Evolutionary conservation across 140 eudicot genomes (phyloP).

Genomic region (Ambrosia hybrid): DNA sequence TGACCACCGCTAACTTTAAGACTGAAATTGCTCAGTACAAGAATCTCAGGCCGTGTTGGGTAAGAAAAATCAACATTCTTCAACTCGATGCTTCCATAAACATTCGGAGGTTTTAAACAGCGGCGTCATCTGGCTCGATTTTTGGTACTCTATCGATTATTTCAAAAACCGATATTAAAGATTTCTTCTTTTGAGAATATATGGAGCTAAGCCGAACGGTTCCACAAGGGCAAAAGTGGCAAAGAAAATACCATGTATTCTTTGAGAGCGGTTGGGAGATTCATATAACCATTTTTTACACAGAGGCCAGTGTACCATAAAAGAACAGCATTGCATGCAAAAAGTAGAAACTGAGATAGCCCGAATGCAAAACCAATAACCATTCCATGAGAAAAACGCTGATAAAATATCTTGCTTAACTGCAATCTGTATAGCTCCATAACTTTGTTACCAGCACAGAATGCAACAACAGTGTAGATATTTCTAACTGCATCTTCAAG

Average conservation of each 20-base stretch:
- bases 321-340: constrained; percentile 89
- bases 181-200: constrained; percentile 90
- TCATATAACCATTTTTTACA: constrained; percentile 50
- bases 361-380: constrained; percentile 89
- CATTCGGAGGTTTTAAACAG: constrained; percentile 91
- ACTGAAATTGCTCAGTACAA: constrained; percentile 85
- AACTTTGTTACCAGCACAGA: constrained; percentile 94
- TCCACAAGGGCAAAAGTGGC: constrained; percentile 97
- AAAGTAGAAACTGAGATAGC: constrained; percentile 92
- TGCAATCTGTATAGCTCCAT: constrained; percentile 92
- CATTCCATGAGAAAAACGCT: constrained; percentile 92
- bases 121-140: constrained; percentile 83
- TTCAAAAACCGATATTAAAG: constrained; percentile 87
- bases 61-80: constrained; percentile 85
- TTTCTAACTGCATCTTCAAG: constrained; percentile 96
- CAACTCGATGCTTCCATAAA: constrained; percentile 89
- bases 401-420: constrained; percentile 62
- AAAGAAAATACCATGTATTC: constrained; percentile 98
- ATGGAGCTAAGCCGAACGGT: constrained; percentile 98
- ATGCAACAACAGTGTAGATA: constrained; percentile 90
- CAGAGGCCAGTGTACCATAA: constrained; percentile 90
- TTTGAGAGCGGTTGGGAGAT: constrained; percentile 78
- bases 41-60: constrained; percentile 85
- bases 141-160: constrained; percentile 82
- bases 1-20: constrained; percentile 94